These are phyloP conservation scores for Oxytropis ochrocephala DNA, from an alignment of 306 rosid species.

Conservation along the genomic window DNA sequence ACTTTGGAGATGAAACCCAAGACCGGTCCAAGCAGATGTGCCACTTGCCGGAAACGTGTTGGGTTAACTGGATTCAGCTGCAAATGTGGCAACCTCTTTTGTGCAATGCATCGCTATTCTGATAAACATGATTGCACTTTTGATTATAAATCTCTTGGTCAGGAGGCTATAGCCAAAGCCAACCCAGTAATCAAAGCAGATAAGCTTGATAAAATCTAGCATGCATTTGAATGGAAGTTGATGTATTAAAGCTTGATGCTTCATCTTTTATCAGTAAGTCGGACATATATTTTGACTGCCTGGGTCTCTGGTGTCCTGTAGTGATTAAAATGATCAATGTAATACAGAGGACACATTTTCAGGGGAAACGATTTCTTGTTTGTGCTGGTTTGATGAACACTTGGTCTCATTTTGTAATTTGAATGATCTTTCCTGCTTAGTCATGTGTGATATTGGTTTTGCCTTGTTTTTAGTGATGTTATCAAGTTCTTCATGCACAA, in stretches of 20 bases:
- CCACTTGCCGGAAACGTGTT: constrained; percentile 60
- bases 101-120: constrained; percentile 60
- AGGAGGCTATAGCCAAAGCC: constrained; percentile 68
- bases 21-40: constrained; percentile 52
- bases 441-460: neutral
- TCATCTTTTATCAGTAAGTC: constrained; percentile 31
- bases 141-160: constrained; percentile 54
- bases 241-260: constrained; percentile 28
- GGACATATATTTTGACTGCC: constrained; percentile 26
- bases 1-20: constrained; percentile 35
- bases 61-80: constrained; percentile 77
- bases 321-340: constrained; percentile 25
- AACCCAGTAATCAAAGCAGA: constrained; percentile 74
- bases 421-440: constrained; percentile 20
- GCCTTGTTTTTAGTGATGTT: neutral
- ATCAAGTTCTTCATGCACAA: neutral
- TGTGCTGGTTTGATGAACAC: constrained; percentile 51
- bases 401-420: constrained; percentile 36
- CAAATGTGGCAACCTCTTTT: constrained; percentile 63
- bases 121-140: constrained; percentile 63
- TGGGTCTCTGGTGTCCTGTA: constrained; percentile 41
- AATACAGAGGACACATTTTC: constrained; percentile 35
- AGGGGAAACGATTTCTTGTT: constrained; percentile 40
- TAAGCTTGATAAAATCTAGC: constrained; percentile 71
- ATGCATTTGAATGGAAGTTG: constrained; percentile 15